phyloP scores from a whole-genome alignment of 108 stramenopile genomes.

The Nitzschia putrida region DNA sequence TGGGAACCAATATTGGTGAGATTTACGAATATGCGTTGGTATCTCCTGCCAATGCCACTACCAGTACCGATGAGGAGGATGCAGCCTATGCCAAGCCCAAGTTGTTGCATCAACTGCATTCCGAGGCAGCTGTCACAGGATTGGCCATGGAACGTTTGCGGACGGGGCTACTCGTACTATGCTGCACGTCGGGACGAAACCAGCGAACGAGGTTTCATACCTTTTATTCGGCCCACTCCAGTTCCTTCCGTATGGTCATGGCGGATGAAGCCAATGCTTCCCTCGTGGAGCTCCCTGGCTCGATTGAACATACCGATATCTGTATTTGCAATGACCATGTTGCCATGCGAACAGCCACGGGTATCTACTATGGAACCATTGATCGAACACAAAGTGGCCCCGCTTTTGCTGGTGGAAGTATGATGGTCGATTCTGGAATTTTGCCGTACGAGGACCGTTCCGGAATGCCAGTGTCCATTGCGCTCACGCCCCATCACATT shows the following conservation, averaged over 20 bases:
- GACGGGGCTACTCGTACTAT: constrained; percentile 63
- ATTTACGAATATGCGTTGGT: constrained; percentile 77
- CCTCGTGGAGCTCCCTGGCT: constrained; percentile 80
- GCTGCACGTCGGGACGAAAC: constrained; percentile 65
- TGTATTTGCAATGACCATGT: constrained; percentile 65
- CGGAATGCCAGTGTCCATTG: constrained; percentile 37
- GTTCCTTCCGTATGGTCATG: constrained; percentile 50
- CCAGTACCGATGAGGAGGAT: constrained; percentile 20
- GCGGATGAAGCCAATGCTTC: constrained; percentile 49
- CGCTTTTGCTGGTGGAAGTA: constrained; percentile 47
- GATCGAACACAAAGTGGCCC: constrained; percentile 52
- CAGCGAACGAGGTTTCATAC: constrained; percentile 79
- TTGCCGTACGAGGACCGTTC: constrained; percentile 50
- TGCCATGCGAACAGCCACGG: constrained; percentile 73
- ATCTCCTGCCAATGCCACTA: constrained; percentile 39
- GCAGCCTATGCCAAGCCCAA: constrained; percentile 20
- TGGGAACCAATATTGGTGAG: constrained; percentile 79
- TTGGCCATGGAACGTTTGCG: constrained; percentile 58
- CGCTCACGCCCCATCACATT: constrained; percentile 82
- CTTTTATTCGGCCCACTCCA: constrained; percentile 60
- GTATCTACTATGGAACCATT: constrained; percentile 83
- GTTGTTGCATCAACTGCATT: constrained; percentile 39
- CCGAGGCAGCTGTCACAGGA: constrained; percentile 57
- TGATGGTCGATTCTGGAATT: constrained; percentile 77
- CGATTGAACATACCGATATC: constrained; percentile 71